Percentiles rank a stretch among this genome's conserved stretches.
Conservation (phyloP, 768 basidiomycete genomes). For the Amanita subjunquillea region DNA sequence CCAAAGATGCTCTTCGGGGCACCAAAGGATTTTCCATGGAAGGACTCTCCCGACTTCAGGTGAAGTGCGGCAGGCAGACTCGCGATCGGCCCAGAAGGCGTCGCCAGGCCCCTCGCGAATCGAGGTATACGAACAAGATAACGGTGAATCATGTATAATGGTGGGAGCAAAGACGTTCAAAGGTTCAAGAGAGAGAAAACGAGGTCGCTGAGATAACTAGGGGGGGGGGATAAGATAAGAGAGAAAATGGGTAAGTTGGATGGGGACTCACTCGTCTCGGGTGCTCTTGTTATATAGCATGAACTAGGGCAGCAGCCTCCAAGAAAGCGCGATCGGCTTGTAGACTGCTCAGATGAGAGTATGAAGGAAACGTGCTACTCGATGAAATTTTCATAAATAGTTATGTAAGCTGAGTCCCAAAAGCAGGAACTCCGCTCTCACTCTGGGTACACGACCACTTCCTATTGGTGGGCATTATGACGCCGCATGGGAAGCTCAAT, state of each 20-base stretch:
- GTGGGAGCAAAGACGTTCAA: constrained; percentile 15
- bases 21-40: constrained; percentile 84
- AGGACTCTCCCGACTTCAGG: constrained; percentile 90
- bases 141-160: constrained; percentile 45
- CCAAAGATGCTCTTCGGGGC: constrained; percentile 81
- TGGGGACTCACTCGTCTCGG: constrained; percentile 66
- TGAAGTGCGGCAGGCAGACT: constrained; percentile 75
- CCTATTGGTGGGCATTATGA: not conserved
- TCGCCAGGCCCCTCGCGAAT: constrained; percentile 54
- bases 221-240: constrained; percentile 15
- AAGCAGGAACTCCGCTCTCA: constrained; percentile 2
- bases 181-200: constrained; percentile 64
- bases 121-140: constrained; percentile 38
- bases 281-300: constrained; percentile 85
- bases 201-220: constrained; percentile 84
- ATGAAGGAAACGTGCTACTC: not conserved
- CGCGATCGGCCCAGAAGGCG: constrained; percentile 40
- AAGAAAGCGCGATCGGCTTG: not conserved
- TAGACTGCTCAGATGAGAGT: not conserved
- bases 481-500: not conserved
- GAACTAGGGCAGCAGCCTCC: constrained; percentile 18
- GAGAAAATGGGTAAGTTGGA: not conserved
- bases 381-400: constrained; percentile 3
- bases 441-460: not conserved
- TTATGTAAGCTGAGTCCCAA: constrained; percentile 7